Base-by-base conservation (phyloP, 2,329 filamentous ascomycete species). In the Calycina marina region DNA sequence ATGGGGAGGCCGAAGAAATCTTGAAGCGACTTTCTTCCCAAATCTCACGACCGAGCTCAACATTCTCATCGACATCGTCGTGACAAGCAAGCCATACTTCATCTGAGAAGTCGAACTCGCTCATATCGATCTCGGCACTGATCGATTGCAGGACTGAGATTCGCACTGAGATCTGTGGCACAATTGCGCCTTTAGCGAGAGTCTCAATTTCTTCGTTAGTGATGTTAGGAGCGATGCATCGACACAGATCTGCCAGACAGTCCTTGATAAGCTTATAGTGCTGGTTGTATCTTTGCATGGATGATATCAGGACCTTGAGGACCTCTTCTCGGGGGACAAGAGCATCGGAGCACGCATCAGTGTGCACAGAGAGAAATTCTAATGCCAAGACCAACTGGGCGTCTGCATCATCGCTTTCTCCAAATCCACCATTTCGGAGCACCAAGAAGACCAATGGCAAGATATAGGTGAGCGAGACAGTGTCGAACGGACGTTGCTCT, bases 221-320 rank as follows among this genome's bases (percentile, higher is more conserved):
- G 43, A 94, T 85, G 47, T 84, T 93, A 2, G 80, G 74, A 3
- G 88, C 79, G 31, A 96, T 68, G 41, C 78, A 86, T 38, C 85
- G 76, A 48, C 82, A 83, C 42, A 92, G 69, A 53, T 96, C 84
- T 33, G 79, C 68, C 41, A 98, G 71, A 48, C 84, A 93, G 56
- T 98, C 90, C 54, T 88, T 93, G 57, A 94, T 74, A 36, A 86
- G 63, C 57, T 93, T 93, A 62, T 94, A 94, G 56, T 98, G 90
- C 50, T 93, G 85, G 27, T 75, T 78, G 54, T 93, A 93, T 38
- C 61, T 69, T 52, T 92, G 82, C 81, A 98, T 92, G 1, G 85
- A 78, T 27, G 63, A 64, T 35, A 93, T 76, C 22, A 98, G 62
- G 3, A 69, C 65, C 2, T 69, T 62, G 4, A 96, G 56, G 22